Conservation (phyloP, 1,284 basidiomycete genomes). For the Trichosporon sp. region DNA sequence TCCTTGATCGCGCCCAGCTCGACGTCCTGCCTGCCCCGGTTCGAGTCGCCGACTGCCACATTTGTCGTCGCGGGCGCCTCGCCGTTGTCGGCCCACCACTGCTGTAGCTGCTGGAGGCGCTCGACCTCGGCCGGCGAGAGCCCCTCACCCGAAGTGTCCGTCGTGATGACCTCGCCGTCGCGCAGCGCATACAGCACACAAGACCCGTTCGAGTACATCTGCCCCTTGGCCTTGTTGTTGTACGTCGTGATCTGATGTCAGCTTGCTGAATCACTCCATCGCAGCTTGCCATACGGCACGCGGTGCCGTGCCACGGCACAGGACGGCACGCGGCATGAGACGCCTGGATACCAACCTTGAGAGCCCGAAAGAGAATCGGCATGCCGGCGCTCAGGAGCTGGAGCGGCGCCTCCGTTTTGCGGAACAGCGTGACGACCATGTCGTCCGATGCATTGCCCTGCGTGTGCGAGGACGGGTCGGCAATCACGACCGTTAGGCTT, state of each 20-base stretch:
- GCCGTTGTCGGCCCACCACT: conserved; percentile 32
- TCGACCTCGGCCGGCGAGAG: conserved; percentile 26
- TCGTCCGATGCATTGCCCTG: conserved; percentile 33
- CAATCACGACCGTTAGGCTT: conserved; percentile 34
- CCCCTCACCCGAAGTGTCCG: neutral
- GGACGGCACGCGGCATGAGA: neutral
- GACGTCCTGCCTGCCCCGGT: neutral
- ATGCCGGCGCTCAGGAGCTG: conserved; percentile 29
- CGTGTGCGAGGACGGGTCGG: conserved; percentile 36
- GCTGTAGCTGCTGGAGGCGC: conserved; percentile 25
- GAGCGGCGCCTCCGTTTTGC: conserved; percentile 28
- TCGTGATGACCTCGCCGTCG: neutral
- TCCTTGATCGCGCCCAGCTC: conserved; percentile 17
- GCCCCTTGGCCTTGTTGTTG: conserved; percentile 41
- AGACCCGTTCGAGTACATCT: conserved; percentile 29
- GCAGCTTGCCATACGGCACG: neutral
- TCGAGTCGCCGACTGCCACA: neutral
- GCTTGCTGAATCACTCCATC: neutral
- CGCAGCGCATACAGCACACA: conserved; percentile 18
- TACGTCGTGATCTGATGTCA: conserved; percentile 25
- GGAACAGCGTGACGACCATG: conserved; percentile 41
- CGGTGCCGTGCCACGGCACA: neutral
- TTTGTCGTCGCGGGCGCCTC: neutral
- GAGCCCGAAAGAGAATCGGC: conserved; percentile 35
- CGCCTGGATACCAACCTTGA: conserved; percentile 29